These are phyloP conservation scores for Pachysolen tannophilus DNA, from an alignment of 805 yeast genomes.

Conservation along the genomic window DNA sequence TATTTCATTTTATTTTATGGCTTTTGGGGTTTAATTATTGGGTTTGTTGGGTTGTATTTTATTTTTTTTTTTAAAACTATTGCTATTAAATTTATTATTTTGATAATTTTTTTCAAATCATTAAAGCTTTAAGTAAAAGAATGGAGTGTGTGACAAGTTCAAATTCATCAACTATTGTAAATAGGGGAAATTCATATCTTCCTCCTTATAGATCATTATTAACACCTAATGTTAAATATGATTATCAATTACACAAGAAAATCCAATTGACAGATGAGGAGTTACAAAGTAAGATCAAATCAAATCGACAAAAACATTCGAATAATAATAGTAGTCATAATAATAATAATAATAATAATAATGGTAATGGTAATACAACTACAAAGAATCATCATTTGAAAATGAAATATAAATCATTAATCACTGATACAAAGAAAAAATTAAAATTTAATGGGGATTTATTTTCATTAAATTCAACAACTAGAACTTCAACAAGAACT, in stretches of 20 bases:
- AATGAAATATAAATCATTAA: conserved; percentile 40
- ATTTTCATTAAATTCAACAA: conserved; percentile 25
- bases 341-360: conserved; percentile 4
- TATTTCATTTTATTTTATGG: too few relatives aligned
- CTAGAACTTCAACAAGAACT: conserved; percentile 1
- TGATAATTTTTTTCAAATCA: too few relatives aligned
- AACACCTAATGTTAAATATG: conserved; percentile 40
- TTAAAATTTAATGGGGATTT: conserved; percentile 34
- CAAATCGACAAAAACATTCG: conserved; percentile 15
- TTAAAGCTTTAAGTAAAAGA: too few relatives aligned
- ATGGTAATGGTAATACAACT: background rate
- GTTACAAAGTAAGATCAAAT: conserved; percentile 28
- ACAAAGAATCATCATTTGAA: conserved; percentile 18
- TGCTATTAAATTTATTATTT: too few relatives aligned
- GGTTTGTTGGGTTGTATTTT: too few relatives aligned
- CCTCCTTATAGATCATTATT: conserved; percentile 49
- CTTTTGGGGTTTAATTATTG: too few relatives aligned
- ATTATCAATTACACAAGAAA: conserved; percentile 29
- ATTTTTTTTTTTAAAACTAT: too few relatives aligned
- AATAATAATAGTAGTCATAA: conserved; percentile 8
- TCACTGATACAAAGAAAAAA: conserved; percentile 24
- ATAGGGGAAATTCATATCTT: too few relatives aligned
- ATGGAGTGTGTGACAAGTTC: too few relatives aligned
- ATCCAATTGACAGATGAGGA: conserved; percentile 9
- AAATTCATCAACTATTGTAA: too few relatives aligned